Conservation (phyloP, 306 rosid species). For the Quercus engelmannii region DNA sequence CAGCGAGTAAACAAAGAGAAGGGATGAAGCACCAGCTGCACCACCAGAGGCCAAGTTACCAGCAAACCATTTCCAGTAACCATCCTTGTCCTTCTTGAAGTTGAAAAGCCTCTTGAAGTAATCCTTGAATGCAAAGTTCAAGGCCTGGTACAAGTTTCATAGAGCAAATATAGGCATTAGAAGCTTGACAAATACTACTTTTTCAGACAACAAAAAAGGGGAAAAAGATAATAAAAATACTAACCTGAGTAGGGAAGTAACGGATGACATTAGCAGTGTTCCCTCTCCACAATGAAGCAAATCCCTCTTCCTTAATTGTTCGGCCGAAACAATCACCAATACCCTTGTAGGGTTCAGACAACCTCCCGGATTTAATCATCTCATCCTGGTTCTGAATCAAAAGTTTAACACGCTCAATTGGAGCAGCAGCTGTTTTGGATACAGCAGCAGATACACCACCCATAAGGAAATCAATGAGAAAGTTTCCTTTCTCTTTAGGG, state of each 20-base stretch:
- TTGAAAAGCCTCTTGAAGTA: slow-evolving; percentile 93
- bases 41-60: slow-evolving; percentile 90
- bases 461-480: slow-evolving; percentile 76
- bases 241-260: slow-evolving; percentile 78
- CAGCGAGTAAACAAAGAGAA: slow-evolving; percentile 71
- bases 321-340: slow-evolving; percentile 80
- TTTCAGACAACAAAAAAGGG: neutral
- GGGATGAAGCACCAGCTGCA: slow-evolving; percentile 93
- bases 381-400: slow-evolving; percentile 92
- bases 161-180: slow-evolving; percentile 6
- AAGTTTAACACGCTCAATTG: slow-evolving; percentile 88
- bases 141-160: slow-evolving; percentile 47
- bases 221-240: neutral
- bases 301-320: slow-evolving; percentile 69
- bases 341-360: slow-evolving; percentile 90
- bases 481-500: slow-evolving; percentile 73
- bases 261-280: slow-evolving; percentile 90
- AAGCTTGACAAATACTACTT: neutral
- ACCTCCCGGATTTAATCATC: slow-evolving; percentile 77
- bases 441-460: slow-evolving; percentile 98
- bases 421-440: slow-evolving; percentile 93
- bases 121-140: slow-evolving; percentile 92
- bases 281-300: slow-evolving; percentile 75
- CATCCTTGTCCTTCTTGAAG: slow-evolving; percentile 84
- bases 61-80: slow-evolving; percentile 90